phyloP scores from a whole-genome alignment of 768 basidiomycete genomes.

The Trametes maxima region DNA sequence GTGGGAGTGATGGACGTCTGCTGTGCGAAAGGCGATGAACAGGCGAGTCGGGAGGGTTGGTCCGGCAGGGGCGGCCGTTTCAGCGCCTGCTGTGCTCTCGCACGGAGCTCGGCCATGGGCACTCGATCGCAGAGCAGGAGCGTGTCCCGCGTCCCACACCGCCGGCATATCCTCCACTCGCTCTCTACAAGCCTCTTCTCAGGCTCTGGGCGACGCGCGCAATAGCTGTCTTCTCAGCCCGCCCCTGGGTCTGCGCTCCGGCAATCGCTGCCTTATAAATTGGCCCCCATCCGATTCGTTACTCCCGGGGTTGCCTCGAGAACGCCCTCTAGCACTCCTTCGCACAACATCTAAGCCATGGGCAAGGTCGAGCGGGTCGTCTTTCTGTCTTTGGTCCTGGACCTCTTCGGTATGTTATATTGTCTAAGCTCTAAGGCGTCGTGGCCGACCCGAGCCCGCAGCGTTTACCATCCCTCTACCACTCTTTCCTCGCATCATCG shows the following conservation, averaged over 20 bases:
- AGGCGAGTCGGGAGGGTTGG: constrained; percentile 4
- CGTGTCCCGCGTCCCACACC: constrained; percentile 5
- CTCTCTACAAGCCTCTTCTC: constrained; percentile 8
- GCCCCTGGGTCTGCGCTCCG: constrained; percentile 1
- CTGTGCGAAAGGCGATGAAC: constrained; percentile 13
- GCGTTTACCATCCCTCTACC: constrained; percentile 96
- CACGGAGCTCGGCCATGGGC: constrained; percentile 2
- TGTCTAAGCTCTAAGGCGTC: neutral
- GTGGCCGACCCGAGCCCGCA: constrained; percentile 31
- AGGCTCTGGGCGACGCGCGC: constrained; percentile 4
- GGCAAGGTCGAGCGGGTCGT: constrained; percentile 77
- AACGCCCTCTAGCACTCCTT: neutral
- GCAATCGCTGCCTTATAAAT: constrained; percentile 18
- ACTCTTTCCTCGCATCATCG: constrained; percentile 94
- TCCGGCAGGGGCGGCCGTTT: constrained; percentile 8
- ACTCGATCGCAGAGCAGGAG: constrained; percentile 7
- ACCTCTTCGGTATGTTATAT: constrained; percentile 63
- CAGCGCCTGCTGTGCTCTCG: constrained; percentile 22
- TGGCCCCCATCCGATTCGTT: neutral
- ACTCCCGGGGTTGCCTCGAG: constrained; percentile 4
- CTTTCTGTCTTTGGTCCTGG: constrained; percentile 88
- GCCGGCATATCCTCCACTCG: neutral
- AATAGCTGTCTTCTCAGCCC: neutral
- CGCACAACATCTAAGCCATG: constrained; percentile 40
- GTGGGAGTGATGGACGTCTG: constrained; percentile 1